Conservation (phyloP, 306 rosid genomes). For the Alnus rubra region DNA sequence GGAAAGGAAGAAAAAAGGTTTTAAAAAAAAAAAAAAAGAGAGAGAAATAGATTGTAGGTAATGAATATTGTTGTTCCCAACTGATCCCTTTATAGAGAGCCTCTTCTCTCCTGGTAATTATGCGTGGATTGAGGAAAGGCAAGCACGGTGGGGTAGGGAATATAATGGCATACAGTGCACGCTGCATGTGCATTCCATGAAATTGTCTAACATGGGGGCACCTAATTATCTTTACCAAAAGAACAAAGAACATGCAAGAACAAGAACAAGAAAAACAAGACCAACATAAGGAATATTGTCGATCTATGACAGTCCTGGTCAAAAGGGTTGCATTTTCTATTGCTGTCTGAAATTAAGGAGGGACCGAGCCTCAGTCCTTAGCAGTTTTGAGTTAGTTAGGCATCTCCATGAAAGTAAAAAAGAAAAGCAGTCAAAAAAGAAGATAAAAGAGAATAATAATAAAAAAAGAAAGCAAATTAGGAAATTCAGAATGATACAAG, state of each 20-base stretch:
- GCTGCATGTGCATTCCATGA: constrained; percentile 55
- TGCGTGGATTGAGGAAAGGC: constrained; percentile 70
- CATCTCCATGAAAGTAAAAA: background rate
- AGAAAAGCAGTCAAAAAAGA: background rate
- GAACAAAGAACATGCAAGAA: background rate
- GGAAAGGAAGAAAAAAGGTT: background rate
- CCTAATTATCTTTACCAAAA: background rate
- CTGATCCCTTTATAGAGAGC: constrained; percentile 40
- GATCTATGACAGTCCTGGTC: constrained; percentile 7
- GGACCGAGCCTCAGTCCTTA: constrained; percentile 12
- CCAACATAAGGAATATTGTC: too few relatives aligned
- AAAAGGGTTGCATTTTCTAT: constrained; percentile 25
- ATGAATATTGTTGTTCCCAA: constrained; percentile 3
- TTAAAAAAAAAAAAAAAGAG: too few relatives aligned
- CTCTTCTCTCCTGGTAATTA: constrained; percentile 21
- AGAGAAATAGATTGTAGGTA: constrained; percentile 8
- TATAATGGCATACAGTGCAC: constrained; percentile 34
- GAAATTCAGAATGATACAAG: too few relatives aligned
- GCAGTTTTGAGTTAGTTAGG: constrained; percentile 8
- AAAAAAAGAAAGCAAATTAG: background rate
- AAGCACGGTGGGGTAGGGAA: constrained; percentile 43
- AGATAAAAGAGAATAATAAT: background rate
- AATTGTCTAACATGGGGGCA: constrained; percentile 34
- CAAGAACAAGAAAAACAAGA: too few relatives aligned
- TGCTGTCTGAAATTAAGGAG: constrained; percentile 24